Percentiles rank a stretch among this genome's conserved stretches.
Conservation (phyloP, 768 basidiomycete species). For the Hygrophorus pudorinus region DNA sequence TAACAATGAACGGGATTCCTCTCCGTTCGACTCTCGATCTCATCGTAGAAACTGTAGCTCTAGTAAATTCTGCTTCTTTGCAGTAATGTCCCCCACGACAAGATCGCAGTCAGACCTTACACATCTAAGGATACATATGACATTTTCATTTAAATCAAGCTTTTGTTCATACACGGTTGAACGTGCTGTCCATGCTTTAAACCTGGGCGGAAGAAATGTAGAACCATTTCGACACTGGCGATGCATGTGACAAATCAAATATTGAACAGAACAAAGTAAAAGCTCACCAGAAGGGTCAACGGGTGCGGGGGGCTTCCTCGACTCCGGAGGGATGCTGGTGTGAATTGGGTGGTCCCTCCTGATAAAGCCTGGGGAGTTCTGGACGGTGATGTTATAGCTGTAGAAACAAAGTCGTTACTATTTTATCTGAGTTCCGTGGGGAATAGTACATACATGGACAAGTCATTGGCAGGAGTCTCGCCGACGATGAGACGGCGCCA, state of each 20-base stretch:
- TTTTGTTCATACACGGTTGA: slow-evolving; percentile 1
- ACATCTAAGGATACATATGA: not conserved
- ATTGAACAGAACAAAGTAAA: not conserved
- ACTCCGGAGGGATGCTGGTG: slow-evolving; percentile 60
- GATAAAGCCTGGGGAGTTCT: slow-evolving; percentile 64
- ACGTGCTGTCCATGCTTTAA: slow-evolving; percentile 19
- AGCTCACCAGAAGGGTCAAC: slow-evolving; percentile 82
- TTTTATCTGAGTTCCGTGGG: not conserved
- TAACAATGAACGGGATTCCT: not conserved
- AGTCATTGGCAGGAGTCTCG: slow-evolving; percentile 67
- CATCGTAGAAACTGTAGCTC: not conserved
- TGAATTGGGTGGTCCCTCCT: slow-evolving; percentile 54
- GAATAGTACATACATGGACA: slow-evolving; percentile 65
- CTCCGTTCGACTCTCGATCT: no score
- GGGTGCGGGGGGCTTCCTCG: slow-evolving; percentile 75
- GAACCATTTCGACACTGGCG: slow-evolving; percentile 83
- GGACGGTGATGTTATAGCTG: slow-evolving; percentile 74
- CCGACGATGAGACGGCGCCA: slow-evolving; percentile 91
- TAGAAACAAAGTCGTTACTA: slow-evolving; percentile 5
- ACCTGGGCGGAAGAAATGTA: slow-evolving; percentile 87
- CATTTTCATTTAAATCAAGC: slow-evolving; percentile 3
- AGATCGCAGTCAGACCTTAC: no score
- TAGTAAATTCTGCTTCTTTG: not conserved
- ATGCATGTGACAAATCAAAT: slow-evolving; percentile 7
- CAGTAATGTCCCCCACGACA: no score